Percentiles rank a stretch among this genome's conserved stretches.
phyloP scores from a whole-genome alignment of 371 early-diverging fungal genomes.

The Rhizopus arrhizus region DNA sequence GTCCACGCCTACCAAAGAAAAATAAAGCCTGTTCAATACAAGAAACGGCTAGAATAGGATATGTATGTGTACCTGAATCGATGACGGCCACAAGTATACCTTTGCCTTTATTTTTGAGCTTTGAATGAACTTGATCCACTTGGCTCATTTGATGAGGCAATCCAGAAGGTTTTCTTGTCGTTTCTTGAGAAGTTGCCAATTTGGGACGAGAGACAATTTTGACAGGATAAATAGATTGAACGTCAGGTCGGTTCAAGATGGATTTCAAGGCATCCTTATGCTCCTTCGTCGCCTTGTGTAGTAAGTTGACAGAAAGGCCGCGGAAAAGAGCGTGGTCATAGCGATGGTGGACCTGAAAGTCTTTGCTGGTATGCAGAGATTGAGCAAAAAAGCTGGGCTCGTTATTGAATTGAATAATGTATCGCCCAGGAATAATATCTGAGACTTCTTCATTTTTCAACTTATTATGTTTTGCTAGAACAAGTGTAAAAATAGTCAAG shows the following conservation, averaged over 20 bases:
- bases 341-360: slow-evolving; percentile 24
- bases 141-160: slow-evolving; percentile 34
- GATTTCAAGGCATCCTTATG: slow-evolving; percentile 20
- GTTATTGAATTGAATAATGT: no score
- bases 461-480: no score
- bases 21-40: neutral
- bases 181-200: neutral
- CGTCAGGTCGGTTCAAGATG: slow-evolving; percentile 27
- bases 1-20: slow-evolving; percentile 47
- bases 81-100: slow-evolving; percentile 72
- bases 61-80: slow-evolving; percentile 54
- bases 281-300: slow-evolving; percentile 12
- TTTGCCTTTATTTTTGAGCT: slow-evolving; percentile 51
- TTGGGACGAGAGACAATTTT: slow-evolving; percentile 31
- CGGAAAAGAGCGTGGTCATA: slow-evolving; percentile 38
- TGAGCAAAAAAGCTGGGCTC: neutral
- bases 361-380: slow-evolving; percentile 8
- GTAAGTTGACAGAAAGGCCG: slow-evolving; percentile 37
- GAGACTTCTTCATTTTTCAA: no score
- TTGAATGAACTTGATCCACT: slow-evolving; percentile 35
- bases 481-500: no score
- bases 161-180: slow-evolving; percentile 17
- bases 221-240: slow-evolving; percentile 38
- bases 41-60: no score
- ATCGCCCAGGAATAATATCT: no score